These are phyloP conservation scores for Saccharomycopsis malanga DNA, from an alignment of 805 yeast genomes.

Conservation along the genomic window DNA sequence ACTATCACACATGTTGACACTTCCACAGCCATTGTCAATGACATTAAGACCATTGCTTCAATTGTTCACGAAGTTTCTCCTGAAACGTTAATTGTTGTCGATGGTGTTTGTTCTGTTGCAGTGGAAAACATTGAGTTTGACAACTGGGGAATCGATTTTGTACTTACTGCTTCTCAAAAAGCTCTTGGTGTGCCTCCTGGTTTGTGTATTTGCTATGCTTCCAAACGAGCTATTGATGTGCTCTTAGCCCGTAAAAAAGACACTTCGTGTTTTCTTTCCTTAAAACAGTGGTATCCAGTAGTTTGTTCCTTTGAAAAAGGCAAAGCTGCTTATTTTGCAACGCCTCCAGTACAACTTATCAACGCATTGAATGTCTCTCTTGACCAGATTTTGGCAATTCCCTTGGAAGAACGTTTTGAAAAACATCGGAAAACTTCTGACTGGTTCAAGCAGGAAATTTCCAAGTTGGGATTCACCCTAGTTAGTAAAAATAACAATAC, in stretches of 20 bases:
- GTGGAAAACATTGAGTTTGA: constrained; percentile 83
- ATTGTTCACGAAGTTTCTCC: constrained; percentile 64
- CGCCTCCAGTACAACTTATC: constrained; percentile 87
- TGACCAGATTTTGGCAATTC: constrained; percentile 54
- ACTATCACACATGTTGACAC: constrained; percentile 95
- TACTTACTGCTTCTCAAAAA: constrained; percentile 88
- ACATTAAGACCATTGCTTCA: constrained; percentile 57
- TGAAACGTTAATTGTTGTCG: constrained; percentile 76
- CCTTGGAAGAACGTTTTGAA: constrained; percentile 53
- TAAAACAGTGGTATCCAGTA: constrained; percentile 82
- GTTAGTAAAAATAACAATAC: constrained; percentile 52
- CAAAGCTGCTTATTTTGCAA: constrained; percentile 81
- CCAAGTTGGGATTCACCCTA: constrained; percentile 56
- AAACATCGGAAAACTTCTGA: constrained; percentile 59
- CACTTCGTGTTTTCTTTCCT: constrained; percentile 50
- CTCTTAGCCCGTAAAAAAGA: constrained; percentile 46
- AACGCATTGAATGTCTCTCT: constrained; percentile 75
- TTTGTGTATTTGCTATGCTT: constrained; percentile 65
- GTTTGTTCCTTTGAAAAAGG: constrained; percentile 82
- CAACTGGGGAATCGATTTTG: constrained; percentile 84
- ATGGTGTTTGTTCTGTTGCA: constrained; percentile 92
- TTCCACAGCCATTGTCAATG: constrained; percentile 81
- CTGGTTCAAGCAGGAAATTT: constrained; percentile 51
- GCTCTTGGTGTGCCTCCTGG: constrained; percentile 96
- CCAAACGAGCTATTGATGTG: constrained; percentile 63